Base-by-base conservation (phyloP, 805 yeast genomes). In the Metschnikowia reukaufii region DNA sequence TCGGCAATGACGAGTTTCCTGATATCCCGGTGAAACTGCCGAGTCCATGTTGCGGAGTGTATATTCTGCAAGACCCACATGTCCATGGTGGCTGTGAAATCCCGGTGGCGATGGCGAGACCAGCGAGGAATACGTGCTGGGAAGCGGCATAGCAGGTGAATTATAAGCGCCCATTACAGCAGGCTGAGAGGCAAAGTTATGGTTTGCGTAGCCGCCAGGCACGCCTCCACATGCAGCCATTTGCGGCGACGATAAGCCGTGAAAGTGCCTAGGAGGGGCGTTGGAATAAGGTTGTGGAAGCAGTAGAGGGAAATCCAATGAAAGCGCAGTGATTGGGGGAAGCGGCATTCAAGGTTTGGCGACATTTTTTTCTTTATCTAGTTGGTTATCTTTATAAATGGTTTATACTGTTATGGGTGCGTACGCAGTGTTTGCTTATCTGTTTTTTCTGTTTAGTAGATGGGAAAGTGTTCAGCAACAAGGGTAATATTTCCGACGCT, bases 261-360 rank as follows among this genome's bases (percentile, higher is more conserved):
- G 45, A 6, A n/a, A 4, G 27, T 42, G 45, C n/a, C 10, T 19
- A 9, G 33, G 34, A 3, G 34, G 21, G 15, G 16, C 34, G 16
- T 17, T 39, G 20, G 17, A 23, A 15, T 10, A 33, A 6, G 30
- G 36, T 29, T 20, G 41, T 13, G 47, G 48, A 20, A 31, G 48
- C 45, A 54, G 61, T 29, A 54, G 51, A 7, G 67, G 67, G 48
- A 67, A 55, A 37, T 69, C 71, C 60, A 69, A 63, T 43, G 59
- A 57, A 36, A 68, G 65, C 36, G 67, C 59, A 45, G 61, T 67
- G 42, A 69, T 67, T 18, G 72, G 61, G 18, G 74, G 75, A 23
- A 69, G 61, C 60, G 54, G 47, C 49, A 51, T 17, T 51, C 57
- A 15, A 50, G 36, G 20, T 50, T 49, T 29, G 47, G 40, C 17